Percentiles rank a stretch among this genome's conserved stretches.
Evolutionary conservation across 345 rosid species (phyloP).

Genomic region (Salix exigua): DNA sequence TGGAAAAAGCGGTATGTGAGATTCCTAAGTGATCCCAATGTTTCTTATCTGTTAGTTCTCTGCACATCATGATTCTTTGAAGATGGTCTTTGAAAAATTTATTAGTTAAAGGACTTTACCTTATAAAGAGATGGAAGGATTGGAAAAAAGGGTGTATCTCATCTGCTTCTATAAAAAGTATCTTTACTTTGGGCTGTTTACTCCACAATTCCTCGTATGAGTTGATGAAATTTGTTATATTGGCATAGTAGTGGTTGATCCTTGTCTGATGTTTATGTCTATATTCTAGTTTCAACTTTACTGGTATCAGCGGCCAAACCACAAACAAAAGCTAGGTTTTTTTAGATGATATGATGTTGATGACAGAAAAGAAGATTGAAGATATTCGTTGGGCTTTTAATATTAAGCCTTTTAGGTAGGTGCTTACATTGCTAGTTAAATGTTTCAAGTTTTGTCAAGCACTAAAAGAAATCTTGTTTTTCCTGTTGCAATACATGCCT

Average conservation of each 20-base stretch:
- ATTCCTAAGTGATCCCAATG: neutral
- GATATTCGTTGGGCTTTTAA: too few relatives aligned
- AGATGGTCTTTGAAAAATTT: neutral
- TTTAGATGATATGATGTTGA: neutral
- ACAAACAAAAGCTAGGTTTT: neutral
- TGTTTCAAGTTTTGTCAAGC: too few relatives aligned
- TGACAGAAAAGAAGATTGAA: too few relatives aligned
- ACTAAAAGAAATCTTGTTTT: too few relatives aligned
- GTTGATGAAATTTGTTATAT: neutral
- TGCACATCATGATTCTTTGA: neutral
- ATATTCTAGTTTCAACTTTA: neutral
- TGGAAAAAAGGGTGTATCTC: neutral
- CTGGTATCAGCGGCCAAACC: neutral
- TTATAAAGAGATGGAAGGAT: neutral
- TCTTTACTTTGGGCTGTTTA: neutral
- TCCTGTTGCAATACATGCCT: too few relatives aligned
- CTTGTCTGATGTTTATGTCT: neutral
- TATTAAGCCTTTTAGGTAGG: too few relatives aligned
- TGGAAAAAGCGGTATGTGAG: slow-evolving; percentile 74
- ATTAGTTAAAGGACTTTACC: neutral
- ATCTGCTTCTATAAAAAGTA: neutral
- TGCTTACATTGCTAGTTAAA: too few relatives aligned
- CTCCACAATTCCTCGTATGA: neutral
- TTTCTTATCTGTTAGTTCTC: neutral
- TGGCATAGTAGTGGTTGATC: neutral